These are phyloP conservation scores for Huiozyma naganishii DNA, from an alignment of 805 yeast genomes.

Conservation along the genomic window DNA sequence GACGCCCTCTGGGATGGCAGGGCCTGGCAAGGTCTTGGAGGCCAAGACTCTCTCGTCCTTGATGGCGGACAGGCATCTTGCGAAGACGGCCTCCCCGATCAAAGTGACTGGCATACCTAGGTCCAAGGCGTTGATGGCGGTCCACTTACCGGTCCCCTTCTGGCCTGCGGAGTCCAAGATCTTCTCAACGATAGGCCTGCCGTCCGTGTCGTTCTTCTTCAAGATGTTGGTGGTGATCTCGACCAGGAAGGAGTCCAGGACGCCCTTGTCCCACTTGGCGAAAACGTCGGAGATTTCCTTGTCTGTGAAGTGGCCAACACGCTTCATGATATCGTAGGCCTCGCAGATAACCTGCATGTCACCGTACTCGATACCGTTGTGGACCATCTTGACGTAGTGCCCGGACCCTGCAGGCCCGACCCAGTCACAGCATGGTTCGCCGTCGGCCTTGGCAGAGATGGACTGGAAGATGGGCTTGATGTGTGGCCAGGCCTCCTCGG, in stretches of 20 bases:
- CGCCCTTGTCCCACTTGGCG: slow-evolving; percentile 92
- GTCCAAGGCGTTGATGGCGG: slow-evolving; percentile 95
- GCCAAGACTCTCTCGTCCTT: slow-evolving; percentile 88
- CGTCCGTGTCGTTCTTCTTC: slow-evolving; percentile 80
- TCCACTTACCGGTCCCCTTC: slow-evolving; percentile 99
- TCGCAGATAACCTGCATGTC: slow-evolving; percentile 99
- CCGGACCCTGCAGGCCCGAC: slow-evolving; percentile 99
- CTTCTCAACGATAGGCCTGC: slow-evolving; percentile 90
- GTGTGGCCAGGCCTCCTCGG: slow-evolving; percentile 96
- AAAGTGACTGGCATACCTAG: slow-evolving; percentile 97
- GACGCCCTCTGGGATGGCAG: slow-evolving; percentile 51
- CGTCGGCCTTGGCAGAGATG: slow-evolving; percentile 91
- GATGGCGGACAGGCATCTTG: slow-evolving; percentile 90
- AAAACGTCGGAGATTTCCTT: slow-evolving; percentile 91
- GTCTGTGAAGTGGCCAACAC: slow-evolving; percentile 83
- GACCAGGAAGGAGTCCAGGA: slow-evolving; percentile 89
- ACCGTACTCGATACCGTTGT: slow-evolving; percentile 99
- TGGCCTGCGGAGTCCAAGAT: slow-evolving; percentile 96
- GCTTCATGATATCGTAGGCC: slow-evolving; percentile 92
- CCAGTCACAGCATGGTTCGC: slow-evolving; percentile 99
- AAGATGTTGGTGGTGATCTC: slow-evolving; percentile 95
- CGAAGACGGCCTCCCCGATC: slow-evolving; percentile 96
- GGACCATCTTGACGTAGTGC: slow-evolving; percentile 98
- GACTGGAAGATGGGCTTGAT: slow-evolving; percentile 94
- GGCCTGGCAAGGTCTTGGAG: slow-evolving; percentile 69